Base-by-base conservation (phyloP, 805 yeast genomes). In the baker's yeast (Saccharomyces cerevisiae) region DNA sequence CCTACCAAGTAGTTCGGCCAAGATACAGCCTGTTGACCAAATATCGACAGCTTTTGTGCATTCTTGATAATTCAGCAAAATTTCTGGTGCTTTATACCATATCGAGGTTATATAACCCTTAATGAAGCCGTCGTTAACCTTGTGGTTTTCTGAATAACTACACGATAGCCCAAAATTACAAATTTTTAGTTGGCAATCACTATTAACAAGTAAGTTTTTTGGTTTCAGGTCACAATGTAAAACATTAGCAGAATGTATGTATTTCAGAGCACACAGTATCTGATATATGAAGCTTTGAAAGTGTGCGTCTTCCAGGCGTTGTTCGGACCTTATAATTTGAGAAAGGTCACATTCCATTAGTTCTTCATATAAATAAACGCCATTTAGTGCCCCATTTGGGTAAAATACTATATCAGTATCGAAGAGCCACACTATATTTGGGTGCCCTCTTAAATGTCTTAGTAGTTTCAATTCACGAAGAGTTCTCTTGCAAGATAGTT, bases 91-190 rank as follows among this genome's bases (percentile, higher is more conserved):
- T 32, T 5, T 32, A 32, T 32, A 32, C 17, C 41, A 89, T 56
- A 96, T 72, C 0, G 96, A 89, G 0, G 96, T 96, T 31, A 89
- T 96, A 65, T 88, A 89, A 60, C 80, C 82, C 9, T 90, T 85
- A 27, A 85, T 84, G 9, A 56, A 51, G 41, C 77, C 72, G 26
- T 71, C 58, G 6, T 32, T 32, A 4, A 14, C 41, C 14, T 32
- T 17, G 21, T 53, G 65, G 53, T 62, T 60, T 17, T 53, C 47
- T 2, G 73, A 66, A 14, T 87, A 74, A 1, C 92, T 91, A 60
- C 96, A 72, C 0, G 96, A 94, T 31, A 89, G 74, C 0, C 96
- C 96, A 73, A 89, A 89, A 70, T 89, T 96, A 69, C 96, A 87
- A 21, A 89, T 86, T 65, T 89, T 89, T 50, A 89, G 70, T 2